Evolutionary conservation across 2,329 filamentous ascomycete genomes (phyloP).

Genomic region (Fusarium sp.): DNA sequence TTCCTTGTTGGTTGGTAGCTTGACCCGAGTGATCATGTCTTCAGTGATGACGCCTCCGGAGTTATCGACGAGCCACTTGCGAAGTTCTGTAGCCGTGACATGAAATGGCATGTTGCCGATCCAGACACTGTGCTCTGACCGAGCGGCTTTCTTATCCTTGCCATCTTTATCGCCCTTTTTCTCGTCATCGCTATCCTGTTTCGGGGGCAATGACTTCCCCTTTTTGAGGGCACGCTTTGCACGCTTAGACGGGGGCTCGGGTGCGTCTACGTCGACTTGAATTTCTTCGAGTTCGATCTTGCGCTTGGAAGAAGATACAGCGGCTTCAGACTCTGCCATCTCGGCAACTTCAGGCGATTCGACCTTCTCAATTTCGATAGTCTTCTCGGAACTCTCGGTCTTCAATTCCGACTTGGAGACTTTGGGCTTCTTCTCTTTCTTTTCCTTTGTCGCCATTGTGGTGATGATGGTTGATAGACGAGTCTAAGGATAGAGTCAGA

Average conservation of each 20-base stretch:
- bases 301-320: slow-evolving; percentile 62
- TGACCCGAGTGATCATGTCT: slow-evolving; percentile 81
- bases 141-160: slow-evolving; percentile 57
- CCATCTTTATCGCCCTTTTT: slow-evolving; percentile 45
- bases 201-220: slow-evolving; percentile 65
- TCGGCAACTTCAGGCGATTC: slow-evolving; percentile 22
- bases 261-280: slow-evolving; percentile 87
- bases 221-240: slow-evolving; percentile 91
- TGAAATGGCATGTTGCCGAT: slow-evolving; percentile 94
- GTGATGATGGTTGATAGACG: slow-evolving; percentile 4
- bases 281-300: slow-evolving; percentile 77
- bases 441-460: slow-evolving; percentile 42
- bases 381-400: slow-evolving; percentile 17
- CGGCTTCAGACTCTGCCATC: slow-evolving; percentile 21
- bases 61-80: slow-evolving; percentile 79
- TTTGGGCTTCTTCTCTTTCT: slow-evolving; percentile 36
- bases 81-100: slow-evolving; percentile 75
- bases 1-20: slow-evolving; percentile 74
- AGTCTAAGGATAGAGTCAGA: slow-evolving; percentile 14
- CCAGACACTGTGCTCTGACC: slow-evolving; percentile 89
- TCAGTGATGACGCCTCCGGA: slow-evolving; percentile 71
- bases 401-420: slow-evolving; percentile 25
- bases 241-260: slow-evolving; percentile 95
- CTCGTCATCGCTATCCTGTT: slow-evolving; percentile 49
- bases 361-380: slow-evolving; percentile 14